These are phyloP conservation scores for Pinus tabuliformis DNA, from an alignment of 75 land plant species.

Conservation along the genomic window DNA sequence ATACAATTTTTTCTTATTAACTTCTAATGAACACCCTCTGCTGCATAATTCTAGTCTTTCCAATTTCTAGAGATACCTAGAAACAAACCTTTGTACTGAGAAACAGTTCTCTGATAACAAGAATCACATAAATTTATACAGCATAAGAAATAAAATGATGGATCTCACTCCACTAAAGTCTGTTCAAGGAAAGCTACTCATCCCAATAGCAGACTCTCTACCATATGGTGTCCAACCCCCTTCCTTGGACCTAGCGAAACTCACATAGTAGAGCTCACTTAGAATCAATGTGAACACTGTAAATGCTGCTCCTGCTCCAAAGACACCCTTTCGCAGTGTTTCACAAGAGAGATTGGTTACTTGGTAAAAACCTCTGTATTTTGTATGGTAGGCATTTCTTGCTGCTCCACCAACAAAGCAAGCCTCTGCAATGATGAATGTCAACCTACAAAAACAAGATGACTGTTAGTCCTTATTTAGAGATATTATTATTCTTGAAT, in stretches of 20 bases:
- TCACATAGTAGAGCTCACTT: slow-evolving; percentile 77
- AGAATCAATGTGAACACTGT: slow-evolving; percentile 77
- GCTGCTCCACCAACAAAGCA: slow-evolving; percentile 78
- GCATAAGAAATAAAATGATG: no score
- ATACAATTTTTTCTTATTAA: no score
- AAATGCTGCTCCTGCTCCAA: slow-evolving; percentile 85
- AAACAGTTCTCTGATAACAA: no score
- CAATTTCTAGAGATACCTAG: no score
- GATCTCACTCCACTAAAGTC: not conserved
- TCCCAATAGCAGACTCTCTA: slow-evolving; percentile 50
- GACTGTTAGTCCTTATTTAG: not conserved
- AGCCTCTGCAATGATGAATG: slow-evolving; percentile 75
- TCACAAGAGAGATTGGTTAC: slow-evolving; percentile 61
- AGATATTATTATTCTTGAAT: not conserved
- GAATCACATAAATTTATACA: no score
- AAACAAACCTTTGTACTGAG: no score
- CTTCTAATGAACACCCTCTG: no score
- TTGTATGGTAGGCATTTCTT: slow-evolving; percentile 73
- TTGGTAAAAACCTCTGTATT: slow-evolving; percentile 33
- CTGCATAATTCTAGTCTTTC: no score
- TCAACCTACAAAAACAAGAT: slow-evolving; percentile 45
- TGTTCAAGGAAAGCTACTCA: slow-evolving; percentile 41
- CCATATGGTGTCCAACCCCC: slow-evolving; percentile 37
- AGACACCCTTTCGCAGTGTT: slow-evolving; percentile 75
- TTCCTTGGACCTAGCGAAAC: slow-evolving; percentile 58